phyloP scores from a whole-genome alignment of 148 eudicot genomes.

The Talinum fruticosum region DNA sequence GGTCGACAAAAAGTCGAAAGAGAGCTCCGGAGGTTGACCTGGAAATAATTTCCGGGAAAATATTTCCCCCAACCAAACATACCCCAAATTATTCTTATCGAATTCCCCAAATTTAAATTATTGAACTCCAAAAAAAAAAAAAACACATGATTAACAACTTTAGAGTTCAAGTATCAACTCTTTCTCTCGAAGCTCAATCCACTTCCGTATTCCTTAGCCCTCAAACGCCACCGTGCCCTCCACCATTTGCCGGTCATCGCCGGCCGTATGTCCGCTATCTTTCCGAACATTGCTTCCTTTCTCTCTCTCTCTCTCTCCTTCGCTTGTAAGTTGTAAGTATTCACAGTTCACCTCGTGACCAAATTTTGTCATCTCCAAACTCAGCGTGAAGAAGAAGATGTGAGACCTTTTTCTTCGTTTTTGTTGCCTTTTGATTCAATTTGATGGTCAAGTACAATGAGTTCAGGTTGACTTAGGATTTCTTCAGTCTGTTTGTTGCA shows the following conservation, averaged over 20 bases:
- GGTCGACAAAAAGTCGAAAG: no score
- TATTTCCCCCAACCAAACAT: no score
- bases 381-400: neutral
- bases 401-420: neutral
- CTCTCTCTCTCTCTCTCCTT: neutral
- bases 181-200: neutral
- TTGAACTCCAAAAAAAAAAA: no score
- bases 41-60: no score
- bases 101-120: no score
- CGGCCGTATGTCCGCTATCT: neutral
- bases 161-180: no score
- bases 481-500: neutral
- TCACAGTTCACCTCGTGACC: neutral
- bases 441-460: neutral
- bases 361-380: neutral
- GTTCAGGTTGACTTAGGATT: neutral
- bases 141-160: no score
- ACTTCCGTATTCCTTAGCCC: neutral
- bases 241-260: neutral
- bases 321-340: neutral
- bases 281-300: neutral
- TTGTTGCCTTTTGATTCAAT: neutral
- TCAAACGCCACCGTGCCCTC: neutral
- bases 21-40: no score
- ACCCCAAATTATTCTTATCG: no score